These are phyloP conservation scores for Juglanconis juglandina DNA, from an alignment of 2,329 filamentous ascomycete species.

Conservation along the genomic window DNA sequence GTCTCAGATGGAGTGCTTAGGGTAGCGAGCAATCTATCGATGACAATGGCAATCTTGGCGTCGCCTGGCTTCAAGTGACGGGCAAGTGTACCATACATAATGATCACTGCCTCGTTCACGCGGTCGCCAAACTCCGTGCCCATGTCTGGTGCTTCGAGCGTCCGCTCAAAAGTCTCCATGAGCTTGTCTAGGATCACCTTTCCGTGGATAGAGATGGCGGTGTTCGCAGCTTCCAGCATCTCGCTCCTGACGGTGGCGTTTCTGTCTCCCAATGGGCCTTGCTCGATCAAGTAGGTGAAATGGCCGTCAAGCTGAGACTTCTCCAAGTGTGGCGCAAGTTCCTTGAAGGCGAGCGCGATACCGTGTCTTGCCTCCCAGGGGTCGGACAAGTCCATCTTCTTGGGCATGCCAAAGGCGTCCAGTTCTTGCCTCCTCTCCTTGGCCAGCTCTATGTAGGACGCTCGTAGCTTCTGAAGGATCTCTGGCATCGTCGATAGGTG, in stretches of 20 bases:
- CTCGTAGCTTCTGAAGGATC: conserved; percentile 63
- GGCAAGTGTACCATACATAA: conserved; percentile 92
- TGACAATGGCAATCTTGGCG: conserved; percentile 79
- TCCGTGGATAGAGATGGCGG: conserved; percentile 76
- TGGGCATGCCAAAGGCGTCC: conserved; percentile 92
- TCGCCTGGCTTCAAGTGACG: conserved; percentile 85
- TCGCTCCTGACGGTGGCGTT: conserved; percentile 74
- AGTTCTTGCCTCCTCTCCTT: conserved; percentile 80
- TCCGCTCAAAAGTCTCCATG: conserved; percentile 88
- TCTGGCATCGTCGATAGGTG: conserved; percentile 58
- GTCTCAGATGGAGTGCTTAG: conserved; percentile 93
- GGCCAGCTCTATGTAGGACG: conserved; percentile 71
- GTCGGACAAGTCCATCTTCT: conserved; percentile 81
- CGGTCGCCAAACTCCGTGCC: conserved; percentile 78
- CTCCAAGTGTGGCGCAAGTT: conserved; percentile 69
- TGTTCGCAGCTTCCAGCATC: conserved; percentile 87
- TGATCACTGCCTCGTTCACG: conserved; percentile 94
- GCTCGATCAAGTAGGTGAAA: conserved; percentile 79
- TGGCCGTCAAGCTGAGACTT: conserved; percentile 70
- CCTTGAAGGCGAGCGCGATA: conserved; percentile 80
- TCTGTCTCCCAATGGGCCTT: conserved; percentile 81
- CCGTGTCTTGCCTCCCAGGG: conserved; percentile 90
- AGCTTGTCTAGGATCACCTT: conserved; percentile 79
- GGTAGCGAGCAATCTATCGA: conserved; percentile 80
- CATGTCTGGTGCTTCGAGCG: conserved; percentile 80